A percentile compares a stretch with the other conserved stretches of the same genome.
These are phyloP conservation scores for Hirsutella thompsonii DNA, from an alignment of 2,329 filamentous ascomycete species.

Conservation along the genomic window DNA sequence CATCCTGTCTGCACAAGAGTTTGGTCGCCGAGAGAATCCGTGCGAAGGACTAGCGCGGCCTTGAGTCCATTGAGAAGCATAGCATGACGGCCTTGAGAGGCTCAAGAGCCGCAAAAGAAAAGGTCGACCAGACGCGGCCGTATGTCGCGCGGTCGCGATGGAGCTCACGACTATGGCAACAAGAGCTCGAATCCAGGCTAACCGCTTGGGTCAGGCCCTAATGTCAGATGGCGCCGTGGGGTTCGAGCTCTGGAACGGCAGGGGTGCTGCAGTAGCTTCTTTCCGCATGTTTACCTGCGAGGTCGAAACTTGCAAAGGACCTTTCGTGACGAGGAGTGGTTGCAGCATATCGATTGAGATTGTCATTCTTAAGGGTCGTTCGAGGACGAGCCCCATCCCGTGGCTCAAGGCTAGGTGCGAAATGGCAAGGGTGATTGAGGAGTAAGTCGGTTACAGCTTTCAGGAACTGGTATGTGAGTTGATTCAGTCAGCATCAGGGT, in stretches of 20 bases:
- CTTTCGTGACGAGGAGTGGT: no score
- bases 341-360: not conserved
- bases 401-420: no score
- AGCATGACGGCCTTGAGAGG: not conserved
- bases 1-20: not conserved
- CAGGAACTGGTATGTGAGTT: no score
- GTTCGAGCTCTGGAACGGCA: not conserved
- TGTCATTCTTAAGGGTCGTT: not conserved
- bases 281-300: not conserved
- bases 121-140: not conserved
- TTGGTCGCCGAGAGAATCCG: not conserved
- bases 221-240: not conserved
- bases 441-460: no score
- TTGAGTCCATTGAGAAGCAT: not conserved
- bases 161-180: no score
- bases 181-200: no score
- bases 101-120: slow-evolving; percentile 1
- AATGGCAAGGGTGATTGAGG: no score
- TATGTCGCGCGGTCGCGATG: no score
- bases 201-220: not conserved
- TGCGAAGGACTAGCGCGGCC: not conserved
- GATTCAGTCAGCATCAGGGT: no score
- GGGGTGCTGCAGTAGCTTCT: not conserved
- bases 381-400: not conserved
- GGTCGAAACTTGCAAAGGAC: not conserved